Conservation (phyloP, 2,329 filamentous ascomycete genomes). For the Ophiostoma quercus region DNA sequence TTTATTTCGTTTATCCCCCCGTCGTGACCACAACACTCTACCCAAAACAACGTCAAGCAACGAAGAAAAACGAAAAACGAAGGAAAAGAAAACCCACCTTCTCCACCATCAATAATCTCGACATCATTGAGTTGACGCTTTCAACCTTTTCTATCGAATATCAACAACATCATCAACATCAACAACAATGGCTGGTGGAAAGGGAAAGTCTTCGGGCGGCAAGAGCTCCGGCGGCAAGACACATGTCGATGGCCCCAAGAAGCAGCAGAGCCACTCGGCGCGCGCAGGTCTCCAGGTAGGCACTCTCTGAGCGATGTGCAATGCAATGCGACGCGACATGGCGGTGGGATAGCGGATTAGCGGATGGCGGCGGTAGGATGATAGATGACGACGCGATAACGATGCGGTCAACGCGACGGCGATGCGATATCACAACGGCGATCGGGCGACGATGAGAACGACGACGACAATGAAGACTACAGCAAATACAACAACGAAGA, state of each 20-base stretch:
- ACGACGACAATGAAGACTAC: not conserved
- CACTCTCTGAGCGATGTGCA: not conserved
- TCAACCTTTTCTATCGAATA: no score
- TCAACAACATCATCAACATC: not conserved
- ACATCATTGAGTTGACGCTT: not conserved
- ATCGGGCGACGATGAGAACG: no score
- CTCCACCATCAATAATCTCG: not conserved
- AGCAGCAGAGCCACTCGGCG: conserved; percentile 92
- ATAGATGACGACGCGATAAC: not conserved
- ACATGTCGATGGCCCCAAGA: conserved; percentile 63
- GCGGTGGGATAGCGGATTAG: not conserved
- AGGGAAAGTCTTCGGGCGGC: conserved; percentile 87
- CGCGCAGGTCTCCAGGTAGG: conserved; percentile 93
- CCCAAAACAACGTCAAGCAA: not conserved
- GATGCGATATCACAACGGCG: not conserved
- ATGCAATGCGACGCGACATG: not conserved
- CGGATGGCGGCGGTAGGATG: not conserved
- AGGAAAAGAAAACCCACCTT: conserved; percentile 1
- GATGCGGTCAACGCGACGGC: not conserved
- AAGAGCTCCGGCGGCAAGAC: conserved; percentile 81
- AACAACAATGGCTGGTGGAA: conserved; percentile 66
- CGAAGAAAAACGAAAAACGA: not conserved
- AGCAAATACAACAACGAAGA: not conserved
- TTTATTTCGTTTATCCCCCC: conserved; percentile 10
- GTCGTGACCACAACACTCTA: conserved; percentile 8